Percentiles rank a stretch among this genome's conserved stretches.
These are phyloP conservation scores for Avena atlantica DNA, from an alignment of 176 grass and related monocot genomes.

Conservation along the genomic window DNA sequence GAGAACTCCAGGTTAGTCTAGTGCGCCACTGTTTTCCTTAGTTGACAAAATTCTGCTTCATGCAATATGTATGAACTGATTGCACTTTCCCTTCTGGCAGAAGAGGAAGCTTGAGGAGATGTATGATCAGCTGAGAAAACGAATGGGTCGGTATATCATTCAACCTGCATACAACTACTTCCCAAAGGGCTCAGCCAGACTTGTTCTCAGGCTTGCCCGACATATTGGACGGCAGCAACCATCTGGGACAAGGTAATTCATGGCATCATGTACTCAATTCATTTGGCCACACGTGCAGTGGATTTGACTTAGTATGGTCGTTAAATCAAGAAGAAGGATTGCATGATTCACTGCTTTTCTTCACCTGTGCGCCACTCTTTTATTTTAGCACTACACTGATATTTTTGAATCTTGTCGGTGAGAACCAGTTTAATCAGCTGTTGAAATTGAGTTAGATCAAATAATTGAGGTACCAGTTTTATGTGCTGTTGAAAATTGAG, in stretches of 20 bases:
- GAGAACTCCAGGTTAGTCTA: constrained; percentile 83
- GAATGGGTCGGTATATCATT: constrained; percentile 69
- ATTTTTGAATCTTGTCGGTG: no score
- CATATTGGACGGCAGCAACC: constrained; percentile 48
- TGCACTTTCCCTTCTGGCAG: constrained; percentile 51
- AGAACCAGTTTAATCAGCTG: no score
- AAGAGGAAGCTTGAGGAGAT: constrained; percentile 92
- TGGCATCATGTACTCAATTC: constrained; percentile 11
- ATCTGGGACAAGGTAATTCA: constrained; percentile 61
- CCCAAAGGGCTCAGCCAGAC: constrained; percentile 64
- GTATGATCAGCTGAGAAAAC: constrained; percentile 82
- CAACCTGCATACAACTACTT: constrained; percentile 69
- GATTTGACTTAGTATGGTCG: no score
- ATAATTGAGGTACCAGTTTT: no score
- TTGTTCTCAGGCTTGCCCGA: constrained; percentile 63
- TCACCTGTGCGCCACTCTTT: no score
- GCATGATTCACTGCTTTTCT: no score
- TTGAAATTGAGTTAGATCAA: no score
- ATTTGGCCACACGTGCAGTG: background rate
- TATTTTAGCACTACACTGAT: no score
- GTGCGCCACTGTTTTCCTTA: background rate
- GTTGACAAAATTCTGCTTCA: constrained; percentile 6
- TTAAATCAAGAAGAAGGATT: no score
- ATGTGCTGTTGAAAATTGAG: no score
- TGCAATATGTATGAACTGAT: background rate